These are phyloP conservation scores for Miscanthus sacchariflorus DNA, from an alignment of 202 grass and related monocot genomes.

Conservation along the genomic window DNA sequence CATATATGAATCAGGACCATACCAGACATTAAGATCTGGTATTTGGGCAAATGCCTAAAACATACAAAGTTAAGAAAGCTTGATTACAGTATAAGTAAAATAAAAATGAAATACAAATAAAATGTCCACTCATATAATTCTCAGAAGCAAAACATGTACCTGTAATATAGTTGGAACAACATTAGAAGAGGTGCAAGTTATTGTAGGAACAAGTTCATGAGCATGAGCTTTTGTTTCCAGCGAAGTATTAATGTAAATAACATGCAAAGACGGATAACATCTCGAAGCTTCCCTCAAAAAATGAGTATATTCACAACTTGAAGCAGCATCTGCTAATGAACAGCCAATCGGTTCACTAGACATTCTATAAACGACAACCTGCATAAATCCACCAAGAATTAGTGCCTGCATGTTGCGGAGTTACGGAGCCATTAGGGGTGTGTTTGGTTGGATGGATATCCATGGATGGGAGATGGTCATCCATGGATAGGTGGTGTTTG, in stretches of 20 bases:
- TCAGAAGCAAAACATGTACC: constrained; percentile 53
- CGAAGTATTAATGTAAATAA: constrained; percentile 99
- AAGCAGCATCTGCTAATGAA: constrained; percentile 94
- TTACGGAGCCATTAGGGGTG: background rate
- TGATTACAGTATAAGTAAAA: constrained; percentile 40
- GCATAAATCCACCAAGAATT: constrained; percentile 40
- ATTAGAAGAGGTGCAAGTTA: constrained; percentile 98
- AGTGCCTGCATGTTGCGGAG: constrained; percentile 3
- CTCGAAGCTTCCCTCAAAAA: constrained; percentile 77
- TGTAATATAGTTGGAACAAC: constrained; percentile 97
- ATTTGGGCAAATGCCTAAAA: constrained; percentile 91
- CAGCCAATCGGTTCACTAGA: constrained; percentile 92
- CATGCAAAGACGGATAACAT: constrained; percentile 86
- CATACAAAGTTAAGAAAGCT: constrained; percentile 28
- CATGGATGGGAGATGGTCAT: background rate
- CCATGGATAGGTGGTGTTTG: background rate
- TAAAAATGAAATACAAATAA: constrained; percentile 20
- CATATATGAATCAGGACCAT: constrained; percentile 99
- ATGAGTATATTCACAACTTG: constrained; percentile 81
- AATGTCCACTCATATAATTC: constrained; percentile 16
- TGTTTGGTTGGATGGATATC: constrained; percentile 4
- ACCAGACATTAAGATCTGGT: constrained; percentile 89
- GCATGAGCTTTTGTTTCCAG: constrained; percentile 93
- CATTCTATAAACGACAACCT: constrained; percentile 99
- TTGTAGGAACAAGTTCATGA: constrained; percentile 96